Evolutionary conservation across 176 grass and related monocot species (phyloP).

Genomic region (Lolium rigidum): DNA sequence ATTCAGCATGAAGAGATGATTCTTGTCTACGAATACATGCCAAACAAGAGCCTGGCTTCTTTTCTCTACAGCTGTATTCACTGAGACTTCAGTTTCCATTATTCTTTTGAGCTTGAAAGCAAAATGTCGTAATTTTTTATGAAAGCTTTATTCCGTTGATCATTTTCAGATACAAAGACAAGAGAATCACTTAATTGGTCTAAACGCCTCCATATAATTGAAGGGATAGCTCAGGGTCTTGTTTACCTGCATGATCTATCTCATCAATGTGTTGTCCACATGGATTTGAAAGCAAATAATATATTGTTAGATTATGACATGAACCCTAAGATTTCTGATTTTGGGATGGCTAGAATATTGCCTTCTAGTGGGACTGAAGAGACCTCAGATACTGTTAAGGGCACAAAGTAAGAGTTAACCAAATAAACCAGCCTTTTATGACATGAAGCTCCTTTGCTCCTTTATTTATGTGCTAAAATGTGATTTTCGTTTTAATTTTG

Average conservation of each 20-base stretch:
- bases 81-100: constrained; percentile 6
- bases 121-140: background rate
- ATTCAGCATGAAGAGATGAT: constrained; percentile 34
- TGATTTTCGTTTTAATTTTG: background rate
- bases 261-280: constrained; percentile 31
- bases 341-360: constrained; percentile 32
- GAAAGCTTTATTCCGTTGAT: background rate
- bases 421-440: background rate
- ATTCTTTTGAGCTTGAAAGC: background rate
- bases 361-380: constrained; percentile 10
- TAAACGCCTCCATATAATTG: constrained; percentile 26
- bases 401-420: constrained; percentile 26
- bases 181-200: constrained; percentile 15
- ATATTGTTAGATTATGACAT: constrained; percentile 30
- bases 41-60: constrained; percentile 30
- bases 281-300: constrained; percentile 38
- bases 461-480: background rate
- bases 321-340: constrained; percentile 39
- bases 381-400: background rate
- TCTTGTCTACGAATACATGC: constrained; percentile 34
- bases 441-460: background rate
- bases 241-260: constrained; percentile 37
- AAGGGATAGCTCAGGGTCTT: constrained; percentile 40
- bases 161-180: constrained; percentile 24
- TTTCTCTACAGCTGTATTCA: constrained; percentile 20